phyloP scores from a whole-genome alignment of 225 moss, liverwort and hornwort species.

The Physcomitrium patens region DNA sequence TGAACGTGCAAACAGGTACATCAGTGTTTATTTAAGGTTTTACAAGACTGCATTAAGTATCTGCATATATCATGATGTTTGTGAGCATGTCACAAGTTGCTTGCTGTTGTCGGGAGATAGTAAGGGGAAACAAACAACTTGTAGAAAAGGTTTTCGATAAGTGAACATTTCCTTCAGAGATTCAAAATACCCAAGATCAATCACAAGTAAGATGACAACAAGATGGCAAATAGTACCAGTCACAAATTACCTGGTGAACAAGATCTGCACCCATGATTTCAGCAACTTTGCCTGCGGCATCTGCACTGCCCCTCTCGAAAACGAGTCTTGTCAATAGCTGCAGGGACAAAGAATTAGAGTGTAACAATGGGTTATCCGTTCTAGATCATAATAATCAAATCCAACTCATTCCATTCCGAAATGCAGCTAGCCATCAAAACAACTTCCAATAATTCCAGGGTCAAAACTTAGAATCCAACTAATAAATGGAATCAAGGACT shows the following conservation, averaged over 20 bases:
- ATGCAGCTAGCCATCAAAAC: conserved; percentile 1
- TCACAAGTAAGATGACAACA: conserved; percentile 14
- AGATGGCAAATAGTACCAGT: conserved; percentile 20
- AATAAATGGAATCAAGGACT: conserved; percentile 20
- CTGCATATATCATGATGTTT: background rate
- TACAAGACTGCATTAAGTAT: conserved; percentile 11
- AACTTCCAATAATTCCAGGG: conserved; percentile 20
- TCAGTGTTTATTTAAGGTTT: conserved; percentile 20
- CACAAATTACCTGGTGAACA: conserved; percentile 74
- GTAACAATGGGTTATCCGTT: conserved; percentile 14
- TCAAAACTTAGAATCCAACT: background rate
- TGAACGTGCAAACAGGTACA: conserved; percentile 24
- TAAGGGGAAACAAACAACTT: background rate
- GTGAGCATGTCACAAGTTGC: conserved; percentile 1
- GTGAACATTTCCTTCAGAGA: background rate
- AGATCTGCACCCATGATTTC: conserved; percentile 98
- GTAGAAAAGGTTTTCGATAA: conserved; percentile 1
- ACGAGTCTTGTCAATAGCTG: conserved; percentile 97
- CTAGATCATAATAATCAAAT: conserved; percentile 5
- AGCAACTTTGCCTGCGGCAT: conserved; percentile 98
- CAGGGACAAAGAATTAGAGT: conserved; percentile 28
- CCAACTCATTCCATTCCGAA: conserved; percentile 9
- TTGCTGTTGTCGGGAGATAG: conserved; percentile 5
- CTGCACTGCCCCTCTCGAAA: conserved; percentile 96
- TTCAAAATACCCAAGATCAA: conserved; percentile 11